Base-by-base conservation (phyloP, 2,329 filamentous ascomycete genomes). In the Botrytis sinoallii region DNA sequence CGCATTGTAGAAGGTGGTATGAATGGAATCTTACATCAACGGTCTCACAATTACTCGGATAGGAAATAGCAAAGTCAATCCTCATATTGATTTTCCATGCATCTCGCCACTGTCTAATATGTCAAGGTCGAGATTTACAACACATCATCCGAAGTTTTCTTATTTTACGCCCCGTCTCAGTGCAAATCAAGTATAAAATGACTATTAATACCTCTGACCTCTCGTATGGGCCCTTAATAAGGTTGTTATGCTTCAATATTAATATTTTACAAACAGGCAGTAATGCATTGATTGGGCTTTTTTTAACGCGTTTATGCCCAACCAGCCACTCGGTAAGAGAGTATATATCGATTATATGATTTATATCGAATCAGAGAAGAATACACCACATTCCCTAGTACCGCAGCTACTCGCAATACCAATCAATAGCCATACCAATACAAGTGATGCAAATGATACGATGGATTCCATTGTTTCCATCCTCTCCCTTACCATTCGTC, bases 241-340 rank as follows among this genome's bases (percentile, higher is more conserved):
- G 52, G n/a, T 29, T 55, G 52, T 29, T 55, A 55, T 55, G n/a
- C 12, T 18, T 55, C 52, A 55, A 55, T 48, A 40, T 46, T 60
- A 25, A 46, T 57, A 46, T 64, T 25, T n/a, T 12, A 35, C 7
- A 18, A 71, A 52, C 38, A 71, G 70, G 70, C 70, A 35, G 59
- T 71, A 57, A 71, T 71, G 70, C 70, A 71, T 71, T 71, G 59
- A 71, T 71, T 66, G 70, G 70, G 60, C 44, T 71, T 52, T 22
- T 52, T 35, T 66, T 66, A 22, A 66, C 70, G 60, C 60, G n/a
- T 71, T 71, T 66, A 71, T 71, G 70, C 70, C 70, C 70, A 71
- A 71, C 46, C 60, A 66, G 61, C 32, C 59, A 38, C 52, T 40
- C 35, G 59, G 57, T 63, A 70, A 61, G 38, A 32, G 38, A 40